Conservation (phyloP, 345 rosid genomes). For the Brassica cretica region DNA sequence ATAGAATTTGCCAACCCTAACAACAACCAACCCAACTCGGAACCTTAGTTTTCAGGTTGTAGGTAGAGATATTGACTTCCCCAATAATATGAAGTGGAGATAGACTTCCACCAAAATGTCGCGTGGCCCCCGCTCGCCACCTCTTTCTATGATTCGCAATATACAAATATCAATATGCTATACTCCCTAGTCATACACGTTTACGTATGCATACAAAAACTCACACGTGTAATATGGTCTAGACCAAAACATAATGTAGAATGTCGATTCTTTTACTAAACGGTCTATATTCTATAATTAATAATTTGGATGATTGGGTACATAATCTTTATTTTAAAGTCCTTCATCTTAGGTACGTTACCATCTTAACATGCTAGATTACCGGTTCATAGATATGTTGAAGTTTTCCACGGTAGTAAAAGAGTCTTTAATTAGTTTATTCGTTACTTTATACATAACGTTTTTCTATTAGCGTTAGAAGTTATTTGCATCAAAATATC, state of each 20-base stretch:
- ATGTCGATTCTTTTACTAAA: not conserved
- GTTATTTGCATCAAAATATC: not conserved
- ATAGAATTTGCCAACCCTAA: conserved; percentile 32
- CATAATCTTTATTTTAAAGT: not conserved
- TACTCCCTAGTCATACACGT: not conserved
- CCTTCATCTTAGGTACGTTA: not conserved
- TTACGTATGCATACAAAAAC: conserved; percentile 6
- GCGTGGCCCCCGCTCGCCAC: conserved; percentile 30
- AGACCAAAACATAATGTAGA: not conserved
- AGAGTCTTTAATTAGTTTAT: not conserved
- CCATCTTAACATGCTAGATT: conserved; percentile 17
- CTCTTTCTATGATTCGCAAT: conserved; percentile 8
- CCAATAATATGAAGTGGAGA: not conserved
- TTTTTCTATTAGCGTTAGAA: not conserved
- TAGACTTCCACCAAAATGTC: conserved; percentile 28
- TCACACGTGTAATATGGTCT: conserved; percentile 14
- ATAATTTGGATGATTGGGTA: not conserved
- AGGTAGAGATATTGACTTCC: conserved; percentile 30
- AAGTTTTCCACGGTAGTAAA: not conserved
- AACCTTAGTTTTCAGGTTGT: conserved; percentile 21
- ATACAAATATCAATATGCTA: not conserved
- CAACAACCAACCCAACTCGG: conserved; percentile 29
- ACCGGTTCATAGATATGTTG: not conserved
- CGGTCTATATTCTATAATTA: not conserved
- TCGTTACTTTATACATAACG: conserved; percentile 5